These are phyloP conservation scores for Fusarium napiforme DNA, from an alignment of 2,329 filamentous ascomycete species.

Conservation along the genomic window DNA sequence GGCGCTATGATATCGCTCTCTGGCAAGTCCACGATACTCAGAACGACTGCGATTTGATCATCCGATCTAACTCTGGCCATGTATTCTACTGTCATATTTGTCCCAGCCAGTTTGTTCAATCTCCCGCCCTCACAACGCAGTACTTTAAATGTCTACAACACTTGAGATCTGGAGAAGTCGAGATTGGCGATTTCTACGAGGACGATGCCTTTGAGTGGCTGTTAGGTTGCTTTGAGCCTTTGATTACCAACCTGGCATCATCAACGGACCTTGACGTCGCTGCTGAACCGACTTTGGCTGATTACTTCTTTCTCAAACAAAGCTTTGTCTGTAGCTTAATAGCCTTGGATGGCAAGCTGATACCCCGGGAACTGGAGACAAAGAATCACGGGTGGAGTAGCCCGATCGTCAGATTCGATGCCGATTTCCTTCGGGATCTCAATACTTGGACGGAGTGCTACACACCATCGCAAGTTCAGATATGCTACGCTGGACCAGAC, in stretches of 20 bases:
- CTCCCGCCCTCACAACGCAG: rapidly evolving
- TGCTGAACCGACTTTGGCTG: neutral
- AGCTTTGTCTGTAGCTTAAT: rapidly evolving
- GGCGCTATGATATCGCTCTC: neutral
- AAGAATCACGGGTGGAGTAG: neutral
- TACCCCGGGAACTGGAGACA: rapidly evolving
- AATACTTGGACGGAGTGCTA: neutral
- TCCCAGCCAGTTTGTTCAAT: neutral
- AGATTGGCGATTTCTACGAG: neutral
- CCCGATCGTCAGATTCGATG: neutral
- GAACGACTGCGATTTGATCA: neutral
- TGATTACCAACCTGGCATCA: neutral
- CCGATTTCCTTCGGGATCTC: neutral
- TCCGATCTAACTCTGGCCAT: neutral
- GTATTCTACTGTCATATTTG: neutral
- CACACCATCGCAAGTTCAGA: neutral
- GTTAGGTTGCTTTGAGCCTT: neutral
- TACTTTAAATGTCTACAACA: neutral
- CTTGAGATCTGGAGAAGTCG: rapidly evolving
- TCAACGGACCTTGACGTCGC: rapidly evolving
- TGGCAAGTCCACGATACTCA: neutral
- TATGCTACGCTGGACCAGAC: neutral
- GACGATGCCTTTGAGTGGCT: neutral
- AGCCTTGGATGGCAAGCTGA: neutral
- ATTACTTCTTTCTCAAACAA: neutral